Percentiles rank a stretch among this genome's conserved stretches.
Conservation (phyloP, 2,329 filamentous ascomycete genomes). For the Zymoseptoria pseudotritici region DNA sequence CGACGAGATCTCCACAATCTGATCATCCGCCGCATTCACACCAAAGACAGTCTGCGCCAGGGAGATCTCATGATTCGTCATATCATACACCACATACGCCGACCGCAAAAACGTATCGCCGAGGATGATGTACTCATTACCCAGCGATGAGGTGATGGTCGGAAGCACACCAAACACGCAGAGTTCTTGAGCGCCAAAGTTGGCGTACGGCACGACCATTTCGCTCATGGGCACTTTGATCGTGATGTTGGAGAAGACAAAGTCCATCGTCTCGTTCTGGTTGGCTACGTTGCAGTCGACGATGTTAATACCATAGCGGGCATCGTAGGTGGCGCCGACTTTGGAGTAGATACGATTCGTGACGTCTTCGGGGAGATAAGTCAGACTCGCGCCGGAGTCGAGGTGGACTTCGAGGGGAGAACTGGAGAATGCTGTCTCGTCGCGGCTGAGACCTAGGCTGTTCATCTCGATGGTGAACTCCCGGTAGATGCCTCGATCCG, state of each 20-base stretch:
- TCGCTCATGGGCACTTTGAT: conserved; percentile 50
- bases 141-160: conserved; percentile 43
- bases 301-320: neutral
- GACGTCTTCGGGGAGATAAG: conserved; percentile 58
- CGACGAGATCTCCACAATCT: conserved; percentile 47
- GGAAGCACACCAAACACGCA: conserved; percentile 21
- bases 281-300: conserved; percentile 31
- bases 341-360: conserved; percentile 36
- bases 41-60: conserved; percentile 56
- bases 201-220: conserved; percentile 41
- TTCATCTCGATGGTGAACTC: conserved; percentile 46
- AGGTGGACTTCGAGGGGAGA: conserved; percentile 40
- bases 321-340: conserved; percentile 36
- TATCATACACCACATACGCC: conserved; percentile 57
- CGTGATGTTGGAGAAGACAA: conserved; percentile 46
- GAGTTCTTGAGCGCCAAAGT: neutral
- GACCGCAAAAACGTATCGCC: conserved; percentile 58
- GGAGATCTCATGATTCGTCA: conserved; percentile 53
- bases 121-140: conserved; percentile 42
- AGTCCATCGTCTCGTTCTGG: conserved; percentile 44
- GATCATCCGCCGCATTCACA: conserved; percentile 35
- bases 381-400: conserved; percentile 66
- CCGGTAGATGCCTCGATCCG: conserved; percentile 41
- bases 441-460: conserved; percentile 36
- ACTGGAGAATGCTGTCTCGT: conserved; percentile 36